These are phyloP conservation scores for Diospyros kaki DNA, from an alignment of 148 eudicot genomes.

Conservation along the genomic window DNA sequence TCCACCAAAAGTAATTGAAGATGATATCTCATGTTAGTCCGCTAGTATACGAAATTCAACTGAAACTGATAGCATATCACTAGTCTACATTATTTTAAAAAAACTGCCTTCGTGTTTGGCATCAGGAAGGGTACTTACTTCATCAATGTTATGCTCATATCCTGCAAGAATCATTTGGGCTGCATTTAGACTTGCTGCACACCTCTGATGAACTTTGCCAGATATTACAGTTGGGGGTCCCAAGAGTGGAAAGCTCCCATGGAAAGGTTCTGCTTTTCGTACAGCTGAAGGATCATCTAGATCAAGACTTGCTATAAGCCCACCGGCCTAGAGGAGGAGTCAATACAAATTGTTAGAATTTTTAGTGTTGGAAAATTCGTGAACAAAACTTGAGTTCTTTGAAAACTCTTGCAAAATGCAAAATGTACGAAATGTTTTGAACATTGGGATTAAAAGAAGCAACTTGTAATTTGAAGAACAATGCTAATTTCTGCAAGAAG, in stretches of 20 bases:
- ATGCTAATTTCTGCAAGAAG: too few relatives aligned
- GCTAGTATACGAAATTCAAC: neutral
- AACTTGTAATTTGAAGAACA: too few relatives aligned
- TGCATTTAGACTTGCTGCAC: conserved; percentile 90
- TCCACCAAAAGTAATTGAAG: neutral
- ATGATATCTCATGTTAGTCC: neutral
- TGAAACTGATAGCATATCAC: neutral
- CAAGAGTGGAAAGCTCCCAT: conserved; percentile 75
- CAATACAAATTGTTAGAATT: neutral
- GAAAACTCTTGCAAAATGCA: too few relatives aligned
- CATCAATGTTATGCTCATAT: conserved; percentile 91
- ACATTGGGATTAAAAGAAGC: too few relatives aligned
- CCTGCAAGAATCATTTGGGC: conserved; percentile 95
- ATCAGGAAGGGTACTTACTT: conserved; percentile 41
- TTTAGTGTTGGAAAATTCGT: too few relatives aligned
- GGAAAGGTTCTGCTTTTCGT: conserved; percentile 96
- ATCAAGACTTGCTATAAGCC: conserved; percentile 90
- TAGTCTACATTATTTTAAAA: neutral
- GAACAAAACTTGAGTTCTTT: too few relatives aligned
- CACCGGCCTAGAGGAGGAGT: conserved; percentile 66
- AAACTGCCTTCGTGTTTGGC: neutral
- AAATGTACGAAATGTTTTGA: too few relatives aligned
- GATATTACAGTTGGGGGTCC: conserved; percentile 92
- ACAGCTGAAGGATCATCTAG: conserved; percentile 99
- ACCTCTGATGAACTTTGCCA: conserved; percentile 97